Percentiles rank a stretch among this genome's conserved stretches.
Evolutionary conservation across 768 basidiomycete genomes (phyloP).

Genomic region (Phanerochaete sordida): DNA sequence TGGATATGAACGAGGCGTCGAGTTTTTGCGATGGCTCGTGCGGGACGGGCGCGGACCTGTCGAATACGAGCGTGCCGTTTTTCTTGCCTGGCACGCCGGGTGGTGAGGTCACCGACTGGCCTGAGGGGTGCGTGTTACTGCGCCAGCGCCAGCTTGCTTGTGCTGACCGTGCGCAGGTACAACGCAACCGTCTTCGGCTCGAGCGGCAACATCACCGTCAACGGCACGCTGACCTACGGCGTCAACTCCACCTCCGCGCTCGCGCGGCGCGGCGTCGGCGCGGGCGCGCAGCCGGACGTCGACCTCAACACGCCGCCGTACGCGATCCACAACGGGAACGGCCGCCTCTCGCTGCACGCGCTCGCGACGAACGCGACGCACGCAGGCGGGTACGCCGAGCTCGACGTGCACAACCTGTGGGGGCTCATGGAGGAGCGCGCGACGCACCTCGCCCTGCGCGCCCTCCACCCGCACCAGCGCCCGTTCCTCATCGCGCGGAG

Average conservation of each 20-base stretch:
- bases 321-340: slow-evolving; percentile 64
- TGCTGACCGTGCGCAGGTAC: slow-evolving; percentile 40
- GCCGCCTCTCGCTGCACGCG: slow-evolving; percentile 47
- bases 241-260: slow-evolving; percentile 23
- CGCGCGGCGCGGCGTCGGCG: slow-evolving; percentile 45
- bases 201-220: slow-evolving; percentile 73
- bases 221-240: slow-evolving; percentile 54
- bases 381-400: slow-evolving; percentile 53
- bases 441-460: slow-evolving; percentile 55
- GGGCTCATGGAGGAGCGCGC: slow-evolving; percentile 70
- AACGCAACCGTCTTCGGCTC: slow-evolving; percentile 57
- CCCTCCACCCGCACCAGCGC: slow-evolving; percentile 52
- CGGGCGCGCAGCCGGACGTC: slow-evolving; percentile 41
- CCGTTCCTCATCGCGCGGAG: slow-evolving; percentile 73
- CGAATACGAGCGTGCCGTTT: slow-evolving; percentile 51
- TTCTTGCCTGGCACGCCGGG: slow-evolving; percentile 56
- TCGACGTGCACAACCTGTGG: slow-evolving; percentile 70
- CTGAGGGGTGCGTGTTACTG: slow-evolving; percentile 53
- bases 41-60: slow-evolving; percentile 54
- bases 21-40: slow-evolving; percentile 65
- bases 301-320: slow-evolving; percentile 62
- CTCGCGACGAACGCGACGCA: slow-evolving; percentile 76
- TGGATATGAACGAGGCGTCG: slow-evolving; percentile 65
- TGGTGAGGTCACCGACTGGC: slow-evolving; percentile 52
- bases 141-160: too few relatives aligned